Conservation (phyloP, 345 rosid genomes). For the Hibiscus mutabilis region DNA sequence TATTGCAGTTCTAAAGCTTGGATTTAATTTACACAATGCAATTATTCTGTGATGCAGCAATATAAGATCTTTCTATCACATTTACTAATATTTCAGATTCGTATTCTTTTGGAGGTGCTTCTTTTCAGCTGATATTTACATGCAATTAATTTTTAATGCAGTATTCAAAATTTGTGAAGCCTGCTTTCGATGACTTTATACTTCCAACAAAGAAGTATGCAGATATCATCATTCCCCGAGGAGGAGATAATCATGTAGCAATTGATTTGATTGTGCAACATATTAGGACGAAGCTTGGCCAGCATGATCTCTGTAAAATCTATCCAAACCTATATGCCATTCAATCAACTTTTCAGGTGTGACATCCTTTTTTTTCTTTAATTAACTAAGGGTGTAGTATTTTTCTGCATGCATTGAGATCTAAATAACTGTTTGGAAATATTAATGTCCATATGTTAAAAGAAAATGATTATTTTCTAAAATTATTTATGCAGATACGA, state of each 20-base stretch:
- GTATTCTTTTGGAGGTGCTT: neutral
- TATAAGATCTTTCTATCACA: neutral
- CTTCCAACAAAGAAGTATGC: constrained; percentile 99
- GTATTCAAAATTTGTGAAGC: constrained; percentile 97
- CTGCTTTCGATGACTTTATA: constrained; percentile 96
- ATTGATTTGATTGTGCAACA: constrained; percentile 97
- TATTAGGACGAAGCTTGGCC: constrained; percentile 93
- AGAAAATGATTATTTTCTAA: constrained; percentile 3
- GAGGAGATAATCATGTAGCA: constrained; percentile 98
- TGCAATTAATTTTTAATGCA: constrained; percentile 39
- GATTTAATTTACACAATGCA: neutral
- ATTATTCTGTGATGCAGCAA: neutral
- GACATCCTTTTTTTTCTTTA: neutral
- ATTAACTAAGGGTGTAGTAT: neutral
- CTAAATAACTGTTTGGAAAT: neutral
- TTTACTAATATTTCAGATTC: neutral
- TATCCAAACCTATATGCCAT: constrained; percentile 88
- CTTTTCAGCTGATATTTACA: constrained; percentile 5
- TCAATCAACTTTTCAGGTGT: constrained; percentile 97
- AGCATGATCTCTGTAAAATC: constrained; percentile 97
- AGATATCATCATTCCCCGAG: constrained; percentile 97
- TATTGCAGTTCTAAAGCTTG: neutral
- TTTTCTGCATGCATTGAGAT: neutral
- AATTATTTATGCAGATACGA: constrained; percentile 60
- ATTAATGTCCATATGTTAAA: neutral